A percentile compares a stretch with the other conserved stretches of the same genome.
Evolutionary conservation across 176 grass and related monocot genomes (phyloP).

Genomic region (Ensete glaucum): DNA sequence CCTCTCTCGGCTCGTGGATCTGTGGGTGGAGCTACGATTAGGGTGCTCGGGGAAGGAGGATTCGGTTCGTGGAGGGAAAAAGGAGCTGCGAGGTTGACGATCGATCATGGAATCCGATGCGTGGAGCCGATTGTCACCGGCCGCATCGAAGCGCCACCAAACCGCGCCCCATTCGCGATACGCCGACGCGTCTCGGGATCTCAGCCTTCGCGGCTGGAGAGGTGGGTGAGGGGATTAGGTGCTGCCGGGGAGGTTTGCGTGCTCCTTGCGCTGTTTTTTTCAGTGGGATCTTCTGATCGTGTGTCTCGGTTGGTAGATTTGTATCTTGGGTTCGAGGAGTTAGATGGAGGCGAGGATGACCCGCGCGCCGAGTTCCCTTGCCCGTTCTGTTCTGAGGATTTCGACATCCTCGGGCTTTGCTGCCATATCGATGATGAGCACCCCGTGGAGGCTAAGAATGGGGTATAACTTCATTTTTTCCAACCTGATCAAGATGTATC

Average conservation of each 20-base stretch:
- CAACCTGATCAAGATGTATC: not conserved
- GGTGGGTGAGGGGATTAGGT: not conserved
- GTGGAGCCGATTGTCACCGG: not conserved
- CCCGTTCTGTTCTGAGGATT: conserved; percentile 76
- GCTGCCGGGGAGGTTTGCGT: not conserved
- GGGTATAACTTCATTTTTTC: conserved; percentile 32
- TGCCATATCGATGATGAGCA: conserved; percentile 90
- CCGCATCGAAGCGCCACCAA: not conserved
- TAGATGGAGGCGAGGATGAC: conserved; percentile 36
- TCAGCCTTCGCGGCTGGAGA: not conserved
- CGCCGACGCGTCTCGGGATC: not conserved
- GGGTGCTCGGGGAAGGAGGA: too few relatives aligned
- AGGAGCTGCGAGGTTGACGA: not conserved
- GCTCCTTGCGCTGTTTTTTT: not conserved
- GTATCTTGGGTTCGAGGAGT: conserved; percentile 56
- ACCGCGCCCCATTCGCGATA: not conserved
- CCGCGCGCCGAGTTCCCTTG: conserved; percentile 47
- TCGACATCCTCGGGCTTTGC: conserved; percentile 70
- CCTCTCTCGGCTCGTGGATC: too few relatives aligned
- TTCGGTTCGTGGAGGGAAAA: too few relatives aligned
- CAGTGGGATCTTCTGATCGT: conserved; percentile 4
- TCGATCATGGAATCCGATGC: not conserved
- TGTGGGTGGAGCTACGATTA: too few relatives aligned
- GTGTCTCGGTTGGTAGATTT: conserved; percentile 30
- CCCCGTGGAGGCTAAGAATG: conserved; percentile 54